These are phyloP conservation scores for Penicillium frequentans DNA, from an alignment of 2,329 filamentous ascomycete genomes.

Conservation along the genomic window DNA sequence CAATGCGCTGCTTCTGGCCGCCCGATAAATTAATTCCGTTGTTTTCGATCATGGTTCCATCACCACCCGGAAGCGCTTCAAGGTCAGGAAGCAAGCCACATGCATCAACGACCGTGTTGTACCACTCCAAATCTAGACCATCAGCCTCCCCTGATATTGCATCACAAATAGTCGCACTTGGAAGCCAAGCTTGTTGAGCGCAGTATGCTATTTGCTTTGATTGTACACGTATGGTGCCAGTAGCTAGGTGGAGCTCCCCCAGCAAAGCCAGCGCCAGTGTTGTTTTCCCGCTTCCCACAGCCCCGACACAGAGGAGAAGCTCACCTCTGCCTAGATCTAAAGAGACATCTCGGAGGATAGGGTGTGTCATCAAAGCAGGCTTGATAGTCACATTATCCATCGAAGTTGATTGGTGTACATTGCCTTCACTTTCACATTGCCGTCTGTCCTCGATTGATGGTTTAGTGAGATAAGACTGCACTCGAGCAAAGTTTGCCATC, in stretches of 20 bases:
- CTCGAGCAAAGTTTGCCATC: conserved; percentile 2
- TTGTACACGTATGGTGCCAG: not conserved
- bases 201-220: not conserved
- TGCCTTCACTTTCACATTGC: not conserved
- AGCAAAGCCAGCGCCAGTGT: not conserved
- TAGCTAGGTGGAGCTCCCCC: not conserved
- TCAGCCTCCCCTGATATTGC: not conserved
- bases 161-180: not conserved
- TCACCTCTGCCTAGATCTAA: not conserved
- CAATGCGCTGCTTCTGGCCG: not conserved
- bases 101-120: not conserved
- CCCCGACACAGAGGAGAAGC: not conserved
- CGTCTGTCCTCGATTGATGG: not conserved
- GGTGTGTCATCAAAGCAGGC: not conserved
- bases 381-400: not conserved
- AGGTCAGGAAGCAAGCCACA: not conserved
- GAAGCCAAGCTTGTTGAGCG: not conserved
- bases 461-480: not conserved
- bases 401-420: not conserved
- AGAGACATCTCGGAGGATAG: not conserved
- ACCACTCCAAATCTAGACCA: not conserved
- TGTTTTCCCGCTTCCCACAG: not conserved
- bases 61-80: not conserved
- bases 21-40: not conserved
- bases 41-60: not conserved